Evolutionary conservation across 1,284 basidiomycete species (phyloP).

Genomic region (Pascua guehoae): DNA sequence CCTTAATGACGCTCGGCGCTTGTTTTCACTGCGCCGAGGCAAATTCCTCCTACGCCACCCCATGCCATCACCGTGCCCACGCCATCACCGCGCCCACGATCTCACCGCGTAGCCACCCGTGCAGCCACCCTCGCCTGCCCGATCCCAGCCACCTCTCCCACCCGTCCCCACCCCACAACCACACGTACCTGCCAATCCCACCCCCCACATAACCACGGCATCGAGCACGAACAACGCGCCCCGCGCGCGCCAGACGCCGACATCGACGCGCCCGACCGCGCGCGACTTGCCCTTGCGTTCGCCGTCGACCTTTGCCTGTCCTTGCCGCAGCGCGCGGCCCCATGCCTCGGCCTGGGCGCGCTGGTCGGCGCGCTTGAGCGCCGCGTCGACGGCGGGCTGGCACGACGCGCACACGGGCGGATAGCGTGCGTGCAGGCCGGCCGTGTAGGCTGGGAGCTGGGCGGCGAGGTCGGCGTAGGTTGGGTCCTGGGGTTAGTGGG

Average conservation of each 20-base stretch:
- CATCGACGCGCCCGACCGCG: constrained; percentile 8
- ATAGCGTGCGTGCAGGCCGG: constrained; percentile 72
- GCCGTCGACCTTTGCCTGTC: constrained; percentile 1
- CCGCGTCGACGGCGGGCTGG: constrained; percentile 70
- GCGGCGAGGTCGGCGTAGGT: constrained; percentile 62
- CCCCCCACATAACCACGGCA: constrained; percentile 8
- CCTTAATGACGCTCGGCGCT: no score
- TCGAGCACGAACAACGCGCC: constrained; percentile 21
- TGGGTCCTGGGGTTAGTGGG: constrained; percentile 57
- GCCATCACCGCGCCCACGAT: no score
- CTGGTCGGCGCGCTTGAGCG: constrained; percentile 68
- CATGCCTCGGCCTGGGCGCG: constrained; percentile 77
- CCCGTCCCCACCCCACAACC: no score
- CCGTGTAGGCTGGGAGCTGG: constrained; percentile 65
- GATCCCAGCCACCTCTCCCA: neutral
- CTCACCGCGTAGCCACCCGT: no score
- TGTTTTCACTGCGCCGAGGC: no score
- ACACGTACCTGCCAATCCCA: constrained; percentile 22
- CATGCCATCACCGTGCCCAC: no score
- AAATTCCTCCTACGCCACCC: no score
- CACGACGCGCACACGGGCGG: constrained; percentile 77
- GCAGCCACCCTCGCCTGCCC: neutral
- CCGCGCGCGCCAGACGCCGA: constrained; percentile 27
- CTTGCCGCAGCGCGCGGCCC: constrained; percentile 33
- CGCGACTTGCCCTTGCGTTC: neutral